A percentile compares a stretch with the other conserved stretches of the same genome.
Evolutionary conservation across 129 eudicot genomes (phyloP).

Genomic region (Helianthus tuberosus): DNA sequence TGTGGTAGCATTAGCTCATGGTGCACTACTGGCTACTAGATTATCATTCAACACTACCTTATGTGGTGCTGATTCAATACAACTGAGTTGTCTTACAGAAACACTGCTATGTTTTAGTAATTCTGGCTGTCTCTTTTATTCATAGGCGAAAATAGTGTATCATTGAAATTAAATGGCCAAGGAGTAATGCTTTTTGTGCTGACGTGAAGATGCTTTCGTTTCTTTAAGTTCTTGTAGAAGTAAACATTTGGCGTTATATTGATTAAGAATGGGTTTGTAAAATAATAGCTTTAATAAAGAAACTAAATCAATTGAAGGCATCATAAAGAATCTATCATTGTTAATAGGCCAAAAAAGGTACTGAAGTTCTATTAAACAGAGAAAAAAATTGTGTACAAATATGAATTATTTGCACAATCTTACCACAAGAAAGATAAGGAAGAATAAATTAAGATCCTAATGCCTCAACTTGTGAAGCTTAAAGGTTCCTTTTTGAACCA

Average conservation of each 20-base stretch:
- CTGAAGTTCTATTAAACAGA: constrained; percentile 28
- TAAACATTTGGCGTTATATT: background rate
- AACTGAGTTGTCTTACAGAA: background rate
- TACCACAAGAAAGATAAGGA: constrained; percentile 23
- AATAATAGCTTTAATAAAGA: background rate
- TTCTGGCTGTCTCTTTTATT: background rate
- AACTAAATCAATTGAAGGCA: background rate
- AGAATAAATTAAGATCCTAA: constrained; percentile 41
- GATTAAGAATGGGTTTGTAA: background rate
- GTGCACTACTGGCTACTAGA: too few species aligned
- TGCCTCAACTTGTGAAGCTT: constrained; percentile 47
- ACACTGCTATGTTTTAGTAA: background rate
- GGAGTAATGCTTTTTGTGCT: background rate
- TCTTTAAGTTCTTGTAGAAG: background rate
- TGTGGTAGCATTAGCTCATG: too few species aligned
- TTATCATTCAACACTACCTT: too few species aligned
- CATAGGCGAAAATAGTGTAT: background rate
- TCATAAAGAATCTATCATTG: background rate
- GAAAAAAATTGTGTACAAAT: constrained; percentile 49
- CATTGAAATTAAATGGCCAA: background rate
- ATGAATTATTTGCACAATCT: constrained; percentile 40
- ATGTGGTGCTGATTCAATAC: background rate
- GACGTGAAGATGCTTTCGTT: background rate
- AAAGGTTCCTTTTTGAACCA: constrained; percentile 39
- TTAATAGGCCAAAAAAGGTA: constrained; percentile 11